Evolutionary conservation across 176 grass and related monocot species (phyloP), one percentile per base, ranked within the genome.

Genomic region (Alopecurus myosuroides): DNA sequence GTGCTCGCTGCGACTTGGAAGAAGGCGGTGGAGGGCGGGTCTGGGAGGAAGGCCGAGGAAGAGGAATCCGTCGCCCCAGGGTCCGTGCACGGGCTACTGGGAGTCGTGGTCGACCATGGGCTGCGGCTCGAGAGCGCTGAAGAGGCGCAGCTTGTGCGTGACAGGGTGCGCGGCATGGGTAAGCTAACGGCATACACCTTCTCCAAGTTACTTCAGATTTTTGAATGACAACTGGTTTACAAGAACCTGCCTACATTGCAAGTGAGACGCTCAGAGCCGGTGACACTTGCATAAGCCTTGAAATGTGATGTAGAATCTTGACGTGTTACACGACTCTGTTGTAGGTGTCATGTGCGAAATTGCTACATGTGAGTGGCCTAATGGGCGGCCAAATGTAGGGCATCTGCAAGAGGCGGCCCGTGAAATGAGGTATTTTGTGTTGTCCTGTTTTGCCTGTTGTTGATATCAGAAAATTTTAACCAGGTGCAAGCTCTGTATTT

Each of bases 401-500:
- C 93, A 95, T 87, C 74, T 98, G 84, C 96, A 95, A 88, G 93
- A 94, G 77, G 87, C 89, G 5, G 96, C 96, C 79, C 96, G 93
- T 36, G 96, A 94, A 78, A 82, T 95, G 91, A 95, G 96, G 96
- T 98, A 72, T 44, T 63, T 63, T 78, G 6, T 80, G 50, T 46
- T 9, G 11, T 30, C 45, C 31, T 48, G 10, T 64, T 78, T 65
- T 26, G 30, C 26, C 23, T 3, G 53, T 44, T 84, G 11, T 86
- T 57, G 46, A 64, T 83, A 25, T 55, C 11, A 15, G 74, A 42
- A 13, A 79, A 30, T 26, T 77, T 79, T 68, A 36, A 70, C 55
- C 63, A 44, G 45, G 12, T 78, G 30, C 28, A 62, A 68, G 67
- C 67, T 34, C 58, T 46, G 42, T 74, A 81, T 45, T 61, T 37